Conservation (phyloP, 106 monocot genomes). For the Dendrobium chrysotoxum region DNA sequence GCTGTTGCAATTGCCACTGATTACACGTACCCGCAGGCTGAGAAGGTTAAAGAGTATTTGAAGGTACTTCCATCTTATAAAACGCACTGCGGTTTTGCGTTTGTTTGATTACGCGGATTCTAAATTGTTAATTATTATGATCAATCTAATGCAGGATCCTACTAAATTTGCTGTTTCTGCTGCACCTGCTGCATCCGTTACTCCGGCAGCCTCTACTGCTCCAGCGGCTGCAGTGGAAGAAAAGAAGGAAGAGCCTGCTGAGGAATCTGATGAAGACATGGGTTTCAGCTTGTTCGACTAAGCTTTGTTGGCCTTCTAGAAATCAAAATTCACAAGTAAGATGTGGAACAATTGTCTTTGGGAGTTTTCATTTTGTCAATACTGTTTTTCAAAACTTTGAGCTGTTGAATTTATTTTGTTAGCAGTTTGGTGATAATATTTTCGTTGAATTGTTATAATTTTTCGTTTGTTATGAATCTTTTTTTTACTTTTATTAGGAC, state of each 20-base stretch:
- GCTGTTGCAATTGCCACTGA: slow-evolving; percentile 71
- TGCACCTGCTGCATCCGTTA: slow-evolving; percentile 25
- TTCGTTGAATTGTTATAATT: too few relatives aligned
- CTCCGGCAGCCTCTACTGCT: slow-evolving; percentile 13
- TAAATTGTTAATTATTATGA: neutral
- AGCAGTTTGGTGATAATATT: too few relatives aligned
- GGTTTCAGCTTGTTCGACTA: slow-evolving; percentile 71
- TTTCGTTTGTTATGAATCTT: too few relatives aligned
- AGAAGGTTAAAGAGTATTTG: slow-evolving; percentile 75
- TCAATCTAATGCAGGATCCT: slow-evolving; percentile 48
- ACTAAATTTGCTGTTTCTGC: slow-evolving; percentile 80
- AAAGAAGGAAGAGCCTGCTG: slow-evolving; percentile 68
- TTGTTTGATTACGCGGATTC: neutral
- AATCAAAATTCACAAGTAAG: neutral
- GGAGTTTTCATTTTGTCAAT: neutral
- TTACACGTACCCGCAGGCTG: slow-evolving; percentile 77
- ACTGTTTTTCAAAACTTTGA: too few relatives aligned
- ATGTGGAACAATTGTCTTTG: neutral
- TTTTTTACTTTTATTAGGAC: too few relatives aligned
- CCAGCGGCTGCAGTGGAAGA: slow-evolving; percentile 42
- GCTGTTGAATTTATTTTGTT: too few relatives aligned
- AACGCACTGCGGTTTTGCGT: too few relatives aligned
- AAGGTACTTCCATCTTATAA: slow-evolving; percentile 29
- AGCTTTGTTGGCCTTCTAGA: neutral
- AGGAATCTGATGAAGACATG: slow-evolving; percentile 77